Evolutionary conservation across 768 basidiomycete genomes (phyloP), one percentile per base, ranked within the genome.

Genomic region (Tulasnella sp.): DNA sequence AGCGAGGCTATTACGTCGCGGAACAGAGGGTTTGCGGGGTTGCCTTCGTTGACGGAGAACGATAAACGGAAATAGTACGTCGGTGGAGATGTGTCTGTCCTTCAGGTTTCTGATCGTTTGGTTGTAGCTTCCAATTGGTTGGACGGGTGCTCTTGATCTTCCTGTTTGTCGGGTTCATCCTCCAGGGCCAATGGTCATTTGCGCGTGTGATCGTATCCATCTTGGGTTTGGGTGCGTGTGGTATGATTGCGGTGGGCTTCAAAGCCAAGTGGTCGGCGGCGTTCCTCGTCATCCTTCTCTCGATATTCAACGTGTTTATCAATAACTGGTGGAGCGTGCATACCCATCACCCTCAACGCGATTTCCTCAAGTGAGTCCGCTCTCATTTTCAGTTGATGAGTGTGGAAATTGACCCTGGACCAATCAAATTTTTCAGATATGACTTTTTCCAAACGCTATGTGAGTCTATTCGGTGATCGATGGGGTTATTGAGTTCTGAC

Each of bases 341-440:
- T 69, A 79, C 83, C 42, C 80, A 83, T 41, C 96, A 98, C 69
- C 94, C 94, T 62, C 89, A 93, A 66, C 79, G 93, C 23, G 96
- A 99, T 68, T 99, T 98, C 82, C 80, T 98, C 66, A 97, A 97
- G 86, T 93, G n/a, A n/a, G n/a, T n/a, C n/a, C n/a, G n/a, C n/a
- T n/a, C n/a, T n/a, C n/a, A n/a, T n/a, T n/a, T n/a, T n/a, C n/a
- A n/a, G n/a, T n/a, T n/a, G n/a, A n/a, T n/a, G 66, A 63, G 84
- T 74, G 23, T 29, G 19, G 37, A n/a, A 34, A 9, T 21, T 36
- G 27, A 12, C 45, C 15, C 23, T 57, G n/a, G 37, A 14, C 41
- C 50, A 50, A 43, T 17, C 17, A 61, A 89, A 88, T 77, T 96
- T n/a, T n/a, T n/a, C n/a, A n/a, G n/a, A n/a, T n/a, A 97, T 66